Base-by-base conservation (phyloP, 2,329 filamentous ascomycete species). In the Trichoderma koningii region DNA sequence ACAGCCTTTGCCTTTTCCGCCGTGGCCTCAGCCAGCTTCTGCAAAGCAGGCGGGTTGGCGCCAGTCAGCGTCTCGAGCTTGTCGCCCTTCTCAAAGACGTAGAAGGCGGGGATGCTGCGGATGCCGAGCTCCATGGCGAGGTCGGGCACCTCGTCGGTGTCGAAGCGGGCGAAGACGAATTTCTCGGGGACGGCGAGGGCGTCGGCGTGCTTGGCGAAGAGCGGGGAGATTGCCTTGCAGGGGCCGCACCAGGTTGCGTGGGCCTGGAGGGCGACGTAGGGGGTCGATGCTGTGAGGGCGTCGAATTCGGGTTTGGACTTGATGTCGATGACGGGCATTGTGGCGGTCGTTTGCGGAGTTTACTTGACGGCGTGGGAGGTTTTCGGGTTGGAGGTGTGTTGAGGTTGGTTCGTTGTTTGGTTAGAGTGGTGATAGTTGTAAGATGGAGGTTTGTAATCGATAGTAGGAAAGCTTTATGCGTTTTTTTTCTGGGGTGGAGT, bases 171-270 rank as follows among this genome's bases (percentile, higher is more conserved):
- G 68, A 87, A 87, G 68, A 80, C 79, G 55, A 83, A 79, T 50
- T 76, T 74, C 59, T 80, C 77, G 19, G 78, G 77, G 26, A 77
- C 68, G 64, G 73, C 68, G 68, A 71, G 69, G 41, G 70, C 69
- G 55, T 73, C 73, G 52, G 84, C 81, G 60, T 85, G 79, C 71
- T 80, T 76, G 66, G 70, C 72, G 79, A 82, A 87, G 66, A 83
- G 70, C 67, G 85, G 85, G 23, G 83, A 82, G 71, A 87, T 87
- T 70, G 78, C 77, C 75, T 84, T 85, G 83, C 85, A 87, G 30
- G 85, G 85, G 45, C 79, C 80, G 76, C 85, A 87, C 85, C 85
- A 87, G 71, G 81, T 77, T 66, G 85, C 85, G 76, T 79, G 82
- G 76, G 87, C 86, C 73, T 87, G 84, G 68, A 84, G 75, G 66